A percentile compares a stretch with the other conserved stretches of the same genome.
Evolutionary conservation across 768 basidiomycete genomes (phyloP).

Genomic region (Boletus huronensis): DNA sequence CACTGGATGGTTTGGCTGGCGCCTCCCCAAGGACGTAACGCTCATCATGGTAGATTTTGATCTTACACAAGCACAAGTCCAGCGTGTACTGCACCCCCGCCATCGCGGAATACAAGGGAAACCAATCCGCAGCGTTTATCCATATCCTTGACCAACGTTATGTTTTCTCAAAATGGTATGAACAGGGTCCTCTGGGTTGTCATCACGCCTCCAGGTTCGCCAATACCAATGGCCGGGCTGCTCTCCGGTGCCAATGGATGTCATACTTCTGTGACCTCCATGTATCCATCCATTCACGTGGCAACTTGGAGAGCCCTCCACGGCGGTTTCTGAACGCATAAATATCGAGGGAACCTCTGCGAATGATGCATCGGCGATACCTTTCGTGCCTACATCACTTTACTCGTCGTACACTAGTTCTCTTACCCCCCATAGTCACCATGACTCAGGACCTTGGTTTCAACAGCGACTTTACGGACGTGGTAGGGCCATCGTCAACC

Average conservation of each 20-base stretch:
- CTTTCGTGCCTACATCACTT: neutral
- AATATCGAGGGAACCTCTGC: conserved; percentile 11
- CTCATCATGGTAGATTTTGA: conserved; percentile 5
- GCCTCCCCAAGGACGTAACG: conserved; percentile 7
- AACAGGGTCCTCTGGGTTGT: conserved; percentile 6
- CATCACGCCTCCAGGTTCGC: conserved; percentile 3
- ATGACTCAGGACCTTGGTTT: conserved; percentile 1
- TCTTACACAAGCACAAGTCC: neutral
- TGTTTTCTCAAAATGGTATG: conserved; percentile 6
- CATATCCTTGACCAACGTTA: neutral
- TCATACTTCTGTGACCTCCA: conserved; percentile 14
- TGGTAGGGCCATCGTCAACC: conserved; percentile 2
- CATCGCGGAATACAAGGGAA: conserved; percentile 4
- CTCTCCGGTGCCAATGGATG: conserved; percentile 16
- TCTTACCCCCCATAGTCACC: neutral
- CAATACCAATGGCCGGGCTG: conserved; percentile 12
- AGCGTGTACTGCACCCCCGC: neutral
- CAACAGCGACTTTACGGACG: conserved; percentile 8
- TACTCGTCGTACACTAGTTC: neutral
- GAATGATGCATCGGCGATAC: conserved; percentile 5
- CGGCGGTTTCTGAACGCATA: conserved; percentile 11
- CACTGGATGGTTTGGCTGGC: conserved; percentile 26
- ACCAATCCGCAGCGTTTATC: conserved; percentile 2
- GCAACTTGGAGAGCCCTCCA: conserved; percentile 21
- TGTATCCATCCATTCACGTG: conserved; percentile 13